Conservation (phyloP, 73 alveolate species). For the Paramecium sonneborni region DNA sequence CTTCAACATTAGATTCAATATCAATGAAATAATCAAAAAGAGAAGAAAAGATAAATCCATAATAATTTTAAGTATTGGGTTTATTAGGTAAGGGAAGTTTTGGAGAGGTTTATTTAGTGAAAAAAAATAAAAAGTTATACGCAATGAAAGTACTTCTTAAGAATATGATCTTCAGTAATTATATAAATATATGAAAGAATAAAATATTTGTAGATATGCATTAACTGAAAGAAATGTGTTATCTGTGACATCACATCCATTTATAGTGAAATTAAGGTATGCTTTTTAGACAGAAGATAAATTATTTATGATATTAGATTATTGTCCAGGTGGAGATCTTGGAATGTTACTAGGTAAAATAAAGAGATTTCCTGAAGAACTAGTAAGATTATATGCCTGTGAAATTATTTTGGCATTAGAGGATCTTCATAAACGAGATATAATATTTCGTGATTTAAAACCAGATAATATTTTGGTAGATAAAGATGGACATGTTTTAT, state of each 20-base stretch:
- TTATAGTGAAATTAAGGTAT: slow-evolving; percentile 83
- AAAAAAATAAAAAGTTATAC: slow-evolving; percentile 73
- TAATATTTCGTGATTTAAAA: slow-evolving; percentile 84
- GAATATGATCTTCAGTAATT: slow-evolving; percentile 58
- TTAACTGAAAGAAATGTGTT: slow-evolving; percentile 95
- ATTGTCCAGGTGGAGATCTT: slow-evolving; percentile 96
- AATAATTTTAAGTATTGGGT: slow-evolving; percentile 30
- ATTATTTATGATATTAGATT: slow-evolving; percentile 84
- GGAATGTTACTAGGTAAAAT: slow-evolving; percentile 80
- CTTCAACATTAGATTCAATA: neutral
- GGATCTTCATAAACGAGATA: slow-evolving; percentile 88
- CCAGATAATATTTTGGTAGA: slow-evolving; percentile 84
- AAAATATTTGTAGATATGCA: slow-evolving; percentile 88
- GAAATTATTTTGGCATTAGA: slow-evolving; percentile 91
- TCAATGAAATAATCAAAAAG: slow-evolving; percentile 2
- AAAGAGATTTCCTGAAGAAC: slow-evolving; percentile 86
- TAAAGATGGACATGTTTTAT: slow-evolving; percentile 93
- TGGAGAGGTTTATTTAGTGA: slow-evolving; percentile 85
- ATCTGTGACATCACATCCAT: slow-evolving; percentile 82
- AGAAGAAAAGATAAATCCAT: slow-evolving; percentile 48
- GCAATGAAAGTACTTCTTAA: slow-evolving; percentile 69
- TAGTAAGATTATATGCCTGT: slow-evolving; percentile 84
- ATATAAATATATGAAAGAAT: slow-evolving; percentile 37
- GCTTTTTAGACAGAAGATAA: slow-evolving; percentile 92
- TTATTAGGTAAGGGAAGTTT: slow-evolving; percentile 89